Evolutionary conservation across 352 stramenopile species (phyloP).

Genomic region (Phytophthora meadii): DNA sequence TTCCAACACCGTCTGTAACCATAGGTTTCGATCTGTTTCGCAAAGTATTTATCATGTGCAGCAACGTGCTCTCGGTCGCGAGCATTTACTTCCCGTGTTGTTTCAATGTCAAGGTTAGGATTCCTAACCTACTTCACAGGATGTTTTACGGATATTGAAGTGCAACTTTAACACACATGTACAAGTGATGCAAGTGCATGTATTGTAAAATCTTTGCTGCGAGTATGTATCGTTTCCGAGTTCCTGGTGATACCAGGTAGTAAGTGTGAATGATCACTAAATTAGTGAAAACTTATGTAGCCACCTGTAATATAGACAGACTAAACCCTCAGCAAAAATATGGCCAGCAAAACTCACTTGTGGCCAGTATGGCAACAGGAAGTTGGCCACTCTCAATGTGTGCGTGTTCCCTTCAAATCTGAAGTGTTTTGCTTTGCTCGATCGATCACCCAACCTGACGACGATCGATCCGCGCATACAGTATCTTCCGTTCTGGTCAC

Average conservation of each 20-base stretch:
- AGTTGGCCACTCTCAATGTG: conserved; percentile 5
- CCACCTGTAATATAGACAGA: not conserved
- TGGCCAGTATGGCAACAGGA: not conserved
- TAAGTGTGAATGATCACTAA: too few relatives aligned
- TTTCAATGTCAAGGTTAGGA: too few relatives aligned
- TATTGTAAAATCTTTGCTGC: too few relatives aligned
- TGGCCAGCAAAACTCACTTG: not conserved
- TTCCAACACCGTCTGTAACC: conserved; percentile 8
- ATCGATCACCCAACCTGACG: conserved; percentile 10
- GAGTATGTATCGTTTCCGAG: too few relatives aligned
- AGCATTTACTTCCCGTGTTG: too few relatives aligned
- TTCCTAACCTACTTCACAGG: too few relatives aligned
- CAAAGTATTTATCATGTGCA: too few relatives aligned
- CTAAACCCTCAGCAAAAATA: not conserved
- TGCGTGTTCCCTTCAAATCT: conserved; percentile 11
- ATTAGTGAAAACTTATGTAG: not conserved
- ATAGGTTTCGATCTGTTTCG: not conserved
- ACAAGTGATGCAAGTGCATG: too few relatives aligned
- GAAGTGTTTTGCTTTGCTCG: not conserved
- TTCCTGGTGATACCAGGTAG: too few relatives aligned
- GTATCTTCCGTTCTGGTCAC: conserved; percentile 14
- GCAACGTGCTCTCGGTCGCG: too few relatives aligned
- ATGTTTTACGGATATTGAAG: too few relatives aligned
- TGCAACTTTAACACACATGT: too few relatives aligned
- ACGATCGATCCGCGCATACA: conserved; percentile 19